Base-by-base conservation (phyloP, 768 basidiomycete genomes). In the Rhizopogon rudus region DNA sequence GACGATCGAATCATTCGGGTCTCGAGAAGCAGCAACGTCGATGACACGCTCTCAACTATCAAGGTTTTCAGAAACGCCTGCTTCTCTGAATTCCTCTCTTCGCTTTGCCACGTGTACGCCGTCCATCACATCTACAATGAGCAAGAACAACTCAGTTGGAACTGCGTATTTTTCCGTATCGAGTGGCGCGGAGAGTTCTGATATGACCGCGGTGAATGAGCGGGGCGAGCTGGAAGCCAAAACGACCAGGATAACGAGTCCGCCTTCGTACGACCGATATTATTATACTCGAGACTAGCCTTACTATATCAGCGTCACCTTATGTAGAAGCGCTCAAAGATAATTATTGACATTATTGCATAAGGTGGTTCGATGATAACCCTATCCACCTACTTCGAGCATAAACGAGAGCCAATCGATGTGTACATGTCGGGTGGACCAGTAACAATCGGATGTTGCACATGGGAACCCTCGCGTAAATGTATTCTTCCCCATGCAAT, bases 1-100 rank as follows among this genome's bases (percentile, higher is more conserved):
- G 17, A 91, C 89, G 29, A 91, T 91, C 57, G 87, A 90, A 66
- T 84, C 82, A 42, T 76, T 90, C 67, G 88, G 87, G 40, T 87
- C 84, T 16, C 77, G 80, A 50, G 88, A 91, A 62, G 67, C 57
- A 37, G 57, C 57, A 12, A 44, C 61, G 44, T 51, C 59, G 40
- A 73, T 48, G 69, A 65, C 40, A 71, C 61, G 66, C 59, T 67
- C 65, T 20, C 66, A 60, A 60, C 50, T 71, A 69, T 45, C 63
- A 61, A 28, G 25, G 54, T 58, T 29, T 54, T 50, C 67, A 54
- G 42, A 20, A 40, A 57, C 56, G 13, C 57, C 60, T 5, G n/a
- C 49, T 1, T 67, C 66, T 3, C 67, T 52, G 50, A 51, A 61
- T 40, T 71, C 69, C 42, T 68, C 69, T 43, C 52, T 61, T 44